phyloP scores from a whole-genome alignment of 768 basidiomycete species.

The Amanita rimosa region DNA sequence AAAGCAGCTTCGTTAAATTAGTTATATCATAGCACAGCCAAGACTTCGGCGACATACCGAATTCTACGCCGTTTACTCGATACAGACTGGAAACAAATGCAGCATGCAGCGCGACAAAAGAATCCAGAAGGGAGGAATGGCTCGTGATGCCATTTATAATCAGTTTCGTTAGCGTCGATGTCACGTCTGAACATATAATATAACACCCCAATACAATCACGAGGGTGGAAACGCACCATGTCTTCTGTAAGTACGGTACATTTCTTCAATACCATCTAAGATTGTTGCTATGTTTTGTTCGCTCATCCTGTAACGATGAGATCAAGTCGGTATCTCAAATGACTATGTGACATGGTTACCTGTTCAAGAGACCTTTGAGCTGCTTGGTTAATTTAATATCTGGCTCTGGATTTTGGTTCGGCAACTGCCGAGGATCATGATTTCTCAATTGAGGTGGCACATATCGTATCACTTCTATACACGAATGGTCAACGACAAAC shows the following conservation, averaged over 20 bases:
- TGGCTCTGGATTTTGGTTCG: conserved; percentile 24
- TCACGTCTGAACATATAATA: conserved; percentile 48
- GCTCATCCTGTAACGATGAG: conserved; percentile 48
- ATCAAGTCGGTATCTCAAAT: not conserved
- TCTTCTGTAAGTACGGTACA: conserved; percentile 67
- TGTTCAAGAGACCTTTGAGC: conserved; percentile 81
- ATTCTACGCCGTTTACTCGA: conserved; percentile 76
- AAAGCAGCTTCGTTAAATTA: conserved; percentile 48
- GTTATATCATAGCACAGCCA: not conserved
- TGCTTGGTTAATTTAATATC: conserved; percentile 55
- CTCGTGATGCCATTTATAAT: conserved; percentile 73
- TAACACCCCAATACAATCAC: not conserved
- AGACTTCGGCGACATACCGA: conserved; percentile 43
- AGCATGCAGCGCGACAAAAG: conserved; percentile 82
- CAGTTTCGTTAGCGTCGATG: conserved; percentile 62
- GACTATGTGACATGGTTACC: conserved; percentile 29
- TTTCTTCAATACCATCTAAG: conserved; percentile 57
- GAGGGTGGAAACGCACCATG: conserved; percentile 43
- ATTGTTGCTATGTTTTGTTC: conserved; percentile 81
- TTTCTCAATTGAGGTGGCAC: conserved; percentile 75
- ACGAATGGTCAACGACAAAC: not conserved
- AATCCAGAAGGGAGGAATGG: conserved; percentile 75
- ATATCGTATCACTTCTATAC: conserved; percentile 37
- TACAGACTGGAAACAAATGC: conserved; percentile 76
- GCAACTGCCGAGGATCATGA: conserved; percentile 8